Evolutionary conservation across 108 stramenopile genomes (phyloP).

Genomic region (Pseudonitzschia pungens): DNA sequence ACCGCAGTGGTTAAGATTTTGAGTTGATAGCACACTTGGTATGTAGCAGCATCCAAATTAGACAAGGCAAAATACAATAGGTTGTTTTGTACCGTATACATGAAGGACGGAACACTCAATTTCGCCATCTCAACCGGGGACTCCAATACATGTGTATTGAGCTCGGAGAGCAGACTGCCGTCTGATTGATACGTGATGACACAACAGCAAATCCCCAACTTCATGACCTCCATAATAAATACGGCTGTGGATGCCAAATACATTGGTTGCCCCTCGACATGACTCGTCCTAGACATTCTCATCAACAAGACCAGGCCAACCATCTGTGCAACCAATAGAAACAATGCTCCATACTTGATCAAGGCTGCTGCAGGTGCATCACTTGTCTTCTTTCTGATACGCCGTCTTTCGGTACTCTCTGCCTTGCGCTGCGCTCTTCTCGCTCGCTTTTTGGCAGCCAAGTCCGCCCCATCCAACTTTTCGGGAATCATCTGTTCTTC

Average conservation of each 20-base stretch:
- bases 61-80: constrained; percentile 93
- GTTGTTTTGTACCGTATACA: constrained; percentile 98
- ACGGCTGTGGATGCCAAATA: constrained; percentile 87
- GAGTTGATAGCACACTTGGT: constrained; percentile 97
- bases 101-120: constrained; percentile 93
- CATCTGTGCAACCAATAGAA: constrained; percentile 86
- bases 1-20: constrained; percentile 99
- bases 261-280: constrained; percentile 50
- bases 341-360: constrained; percentile 82
- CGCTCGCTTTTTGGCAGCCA: constrained; percentile 33
- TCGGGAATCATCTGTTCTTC: constrained; percentile 33
- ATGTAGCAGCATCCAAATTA: constrained; percentile 95
- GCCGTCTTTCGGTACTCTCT: constrained; percentile 18
- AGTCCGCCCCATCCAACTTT: background rate
- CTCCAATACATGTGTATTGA: constrained; percentile 41
- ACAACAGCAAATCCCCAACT: constrained; percentile 59
- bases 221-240: constrained; percentile 85
- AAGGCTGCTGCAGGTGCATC: constrained; percentile 14
- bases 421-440: constrained; percentile 12
- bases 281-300: constrained; percentile 71
- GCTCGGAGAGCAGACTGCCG: constrained; percentile 32
- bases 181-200: constrained; percentile 64
- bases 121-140: constrained; percentile 87
- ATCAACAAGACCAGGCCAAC: constrained; percentile 85
- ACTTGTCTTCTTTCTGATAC: constrained; percentile 8